Base-by-base conservation (phyloP, 805 yeast species). In the Candida yuanshanica region DNA sequence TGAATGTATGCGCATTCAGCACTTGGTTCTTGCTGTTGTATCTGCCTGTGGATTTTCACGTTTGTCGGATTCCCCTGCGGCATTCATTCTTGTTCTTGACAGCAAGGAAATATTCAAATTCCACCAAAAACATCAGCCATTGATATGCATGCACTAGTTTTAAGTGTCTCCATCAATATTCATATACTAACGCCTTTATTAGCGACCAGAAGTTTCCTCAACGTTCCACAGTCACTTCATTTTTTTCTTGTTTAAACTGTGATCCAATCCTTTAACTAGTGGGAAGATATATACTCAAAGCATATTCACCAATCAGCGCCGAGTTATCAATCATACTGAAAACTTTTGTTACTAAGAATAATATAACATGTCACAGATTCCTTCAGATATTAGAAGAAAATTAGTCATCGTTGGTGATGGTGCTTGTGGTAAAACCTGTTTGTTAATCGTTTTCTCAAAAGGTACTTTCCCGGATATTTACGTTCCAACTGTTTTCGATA, bases 361-460 rank as follows among this genome's bases (percentile, higher is more conserved):
- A 24, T 34, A 36, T 35, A 47, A 27, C 46, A 56, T 56, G 60
- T 55, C 60, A 42, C 54, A 50, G 43, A 39, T 44, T 20, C 59
- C 47, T 38, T 46, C 60, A 42, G 59, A 56, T 45, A 62, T 65
- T 44, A 66, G 88, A 74, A 81, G 83, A 70, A 88, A 88, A 69
- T 75, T 88, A 60, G 96, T 89, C 64, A 86, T 89, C 60, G 96
- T 88, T 43, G 96, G 96, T 66, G 96, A 88, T 65, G 96, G 96
- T 79, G 95, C 95, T 44, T 89, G 96, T 73, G 96, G 96, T 71
- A 88, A 88, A 63, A 89, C 96, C 7, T 89, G 95, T 77, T 71
- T 88, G 56, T 74, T 88, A 64, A 88, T 89, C 70, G 84, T 77
- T 45, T 84, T 80, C 64, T 84, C 84, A 55, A 87, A 83, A 69